Evolutionary conservation across 2,329 filamentous ascomycete species (phyloP).

Genomic region (Beauveria bassiana): DNA sequence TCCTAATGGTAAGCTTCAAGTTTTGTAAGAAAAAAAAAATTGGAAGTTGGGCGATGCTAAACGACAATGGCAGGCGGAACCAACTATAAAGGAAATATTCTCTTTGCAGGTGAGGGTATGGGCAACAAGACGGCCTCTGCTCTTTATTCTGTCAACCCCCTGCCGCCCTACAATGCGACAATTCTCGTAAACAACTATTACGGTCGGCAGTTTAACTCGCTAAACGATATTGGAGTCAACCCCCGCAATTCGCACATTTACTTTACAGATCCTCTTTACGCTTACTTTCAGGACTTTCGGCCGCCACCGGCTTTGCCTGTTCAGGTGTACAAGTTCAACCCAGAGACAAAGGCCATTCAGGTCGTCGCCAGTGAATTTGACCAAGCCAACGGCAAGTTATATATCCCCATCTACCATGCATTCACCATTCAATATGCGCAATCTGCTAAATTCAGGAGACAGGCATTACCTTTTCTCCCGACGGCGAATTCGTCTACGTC

Average conservation of each 20-base stretch:
- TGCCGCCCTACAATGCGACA: not conserved
- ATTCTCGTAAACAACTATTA: constrained; percentile 52
- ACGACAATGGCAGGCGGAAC: constrained; percentile 31
- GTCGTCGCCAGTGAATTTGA: constrained; percentile 51
- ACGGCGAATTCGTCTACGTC: constrained; percentile 44
- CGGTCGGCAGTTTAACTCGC: constrained; percentile 50
- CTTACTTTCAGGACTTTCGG: constrained; percentile 50
- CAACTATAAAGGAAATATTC: constrained; percentile 40
- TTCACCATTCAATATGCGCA: too few relatives aligned
- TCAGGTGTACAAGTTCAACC: constrained; percentile 52
- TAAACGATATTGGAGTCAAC: constrained; percentile 50
- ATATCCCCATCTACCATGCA: rapidly evolving
- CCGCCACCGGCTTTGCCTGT: constrained; percentile 43
- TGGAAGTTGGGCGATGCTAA: not conserved
- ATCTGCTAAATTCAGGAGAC: not conserved
- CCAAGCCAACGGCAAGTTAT: constrained; percentile 40
- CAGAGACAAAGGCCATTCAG: constrained; percentile 40
- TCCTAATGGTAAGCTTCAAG: constrained; percentile 35
- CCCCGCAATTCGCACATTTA: constrained; percentile 50
- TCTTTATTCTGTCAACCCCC: constrained; percentile 1
- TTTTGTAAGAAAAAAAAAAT: not conserved
- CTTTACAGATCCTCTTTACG: constrained; percentile 57
- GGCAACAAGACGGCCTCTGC: constrained; percentile 24
- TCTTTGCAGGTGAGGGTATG: constrained; percentile 43
- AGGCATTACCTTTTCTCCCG: constrained; percentile 49